These are phyloP conservation scores for Aspergillus heteromorphus DNA, from an alignment of 495 filamentous ascomycete species.

Conservation along the genomic window DNA sequence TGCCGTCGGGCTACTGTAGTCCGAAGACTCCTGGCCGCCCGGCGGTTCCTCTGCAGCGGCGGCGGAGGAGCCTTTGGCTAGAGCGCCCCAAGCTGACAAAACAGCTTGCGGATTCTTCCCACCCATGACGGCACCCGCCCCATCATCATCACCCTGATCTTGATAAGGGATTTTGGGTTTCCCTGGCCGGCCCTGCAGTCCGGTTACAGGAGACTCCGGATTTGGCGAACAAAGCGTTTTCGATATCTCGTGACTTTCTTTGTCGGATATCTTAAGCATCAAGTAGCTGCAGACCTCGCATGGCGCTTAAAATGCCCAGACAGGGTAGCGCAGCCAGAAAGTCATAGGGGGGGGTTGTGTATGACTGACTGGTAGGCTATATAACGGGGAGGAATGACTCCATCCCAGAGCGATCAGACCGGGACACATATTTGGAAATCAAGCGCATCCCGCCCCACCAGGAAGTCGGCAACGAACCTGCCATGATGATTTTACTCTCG, in stretches of 20 bases:
- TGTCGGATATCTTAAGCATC: not conserved
- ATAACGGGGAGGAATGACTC: constrained; percentile 3
- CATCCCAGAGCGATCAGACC: constrained; percentile 22
- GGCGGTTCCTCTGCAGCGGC: constrained; percentile 2
- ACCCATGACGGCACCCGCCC: constrained; percentile 11
- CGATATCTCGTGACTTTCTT: not conserved
- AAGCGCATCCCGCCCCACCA: constrained; percentile 26
- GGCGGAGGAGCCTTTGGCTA: constrained; percentile 2
- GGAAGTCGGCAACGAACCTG: constrained; percentile 14
- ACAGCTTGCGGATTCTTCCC: constrained; percentile 9
- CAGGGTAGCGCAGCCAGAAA: not conserved
- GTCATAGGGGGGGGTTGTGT: not conserved
- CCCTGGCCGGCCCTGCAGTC: not conserved
- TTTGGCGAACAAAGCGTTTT: not conserved
- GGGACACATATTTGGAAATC: constrained; percentile 33
- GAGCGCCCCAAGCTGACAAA: constrained; percentile 21
- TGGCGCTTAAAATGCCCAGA: not conserved
- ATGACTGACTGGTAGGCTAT: not conserved
- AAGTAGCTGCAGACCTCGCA: not conserved
- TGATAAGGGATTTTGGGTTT: constrained; percentile 1
- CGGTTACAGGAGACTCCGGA: not conserved
- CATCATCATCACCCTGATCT: constrained; percentile 11
- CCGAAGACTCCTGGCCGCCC: constrained; percentile 18
- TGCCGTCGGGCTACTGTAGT: constrained; percentile 35
- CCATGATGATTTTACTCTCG: not conserved